Evolutionary conservation across 306 rosid genomes (phyloP), one percentile per base, ranked within the genome.

Genomic region (Fragaria ananassa): DNA sequence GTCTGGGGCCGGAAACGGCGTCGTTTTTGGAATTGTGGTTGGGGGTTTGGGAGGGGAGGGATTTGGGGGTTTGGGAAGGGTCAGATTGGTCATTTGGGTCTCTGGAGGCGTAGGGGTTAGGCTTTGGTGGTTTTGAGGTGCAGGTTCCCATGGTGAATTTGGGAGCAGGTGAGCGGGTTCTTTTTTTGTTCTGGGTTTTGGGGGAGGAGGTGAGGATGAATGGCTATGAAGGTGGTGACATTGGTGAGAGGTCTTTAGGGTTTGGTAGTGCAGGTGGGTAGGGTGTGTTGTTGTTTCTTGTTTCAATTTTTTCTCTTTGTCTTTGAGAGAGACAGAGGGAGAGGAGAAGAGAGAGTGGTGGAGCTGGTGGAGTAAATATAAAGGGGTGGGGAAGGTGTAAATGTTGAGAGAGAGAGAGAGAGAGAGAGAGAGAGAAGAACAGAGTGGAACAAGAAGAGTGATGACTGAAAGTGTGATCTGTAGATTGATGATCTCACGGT

Each of bases 61-160:
- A 77, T 70, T 82, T 86, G 9, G 93, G 97, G 53, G 81, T 77
- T 56, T 78, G 86, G 6, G 95, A 77, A 12, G 87, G 89, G 77
- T 76, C 83, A 45, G 44, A 70, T 70, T 63, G 83, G 57, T 66
- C 83, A 64, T 17, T 54, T 76, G 72, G 76, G 50, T 85, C 91
- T 29, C 89, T 81, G 41, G 82, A 61, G 8, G 90, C 77, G 78
- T 82, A 96, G 53, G 93, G 97, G 89, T 88, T 96, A 1, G 84
- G 85, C 71, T 83, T 91, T 9, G 87, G 90, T 10, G 97, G 97
- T 83, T 91, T 96, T 13, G 99, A 96, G 44, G 98, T 91, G 85
- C 98, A 96, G 74, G 78, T 83, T 78, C 99, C 99, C 99, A 96
- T 92, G 63, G 86, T 15, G 57, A 70, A 31, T 31, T 31, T 31